Conservation (phyloP, 108 stramenopile species). For the Fragilaria crotonensis region DNA sequence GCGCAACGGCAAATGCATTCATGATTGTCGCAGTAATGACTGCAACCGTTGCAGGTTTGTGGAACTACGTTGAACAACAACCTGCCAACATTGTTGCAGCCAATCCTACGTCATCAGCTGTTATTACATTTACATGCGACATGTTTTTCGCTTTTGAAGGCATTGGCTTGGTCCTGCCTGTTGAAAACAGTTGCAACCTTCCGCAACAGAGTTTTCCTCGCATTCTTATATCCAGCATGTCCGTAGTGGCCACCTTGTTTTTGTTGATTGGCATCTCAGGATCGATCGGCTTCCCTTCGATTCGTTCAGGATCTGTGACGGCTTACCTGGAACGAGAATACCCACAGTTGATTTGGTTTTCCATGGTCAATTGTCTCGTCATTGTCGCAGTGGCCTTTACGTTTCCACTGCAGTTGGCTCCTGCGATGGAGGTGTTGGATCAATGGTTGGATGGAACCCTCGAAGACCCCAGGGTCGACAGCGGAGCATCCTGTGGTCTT, state of each 20-base stretch:
- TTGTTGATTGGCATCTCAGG: slow-evolving; percentile 20
- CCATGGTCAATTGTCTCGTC: slow-evolving; percentile 24
- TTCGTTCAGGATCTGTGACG: slow-evolving; percentile 24
- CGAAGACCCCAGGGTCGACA: background rate
- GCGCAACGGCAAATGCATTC: slow-evolving; percentile 20
- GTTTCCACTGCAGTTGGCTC: slow-evolving; percentile 32
- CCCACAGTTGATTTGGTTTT: slow-evolving; percentile 12
- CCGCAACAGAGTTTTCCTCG: background rate
- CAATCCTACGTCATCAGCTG: background rate
- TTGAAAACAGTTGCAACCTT: slow-evolving; percentile 24
- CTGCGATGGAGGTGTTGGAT: slow-evolving; percentile 34
- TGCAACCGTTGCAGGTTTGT: slow-evolving; percentile 11
- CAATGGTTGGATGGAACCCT: slow-evolving; percentile 12
- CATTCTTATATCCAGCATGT: slow-evolving; percentile 18
- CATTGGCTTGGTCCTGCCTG: slow-evolving; percentile 34
- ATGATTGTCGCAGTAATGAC: slow-evolving; percentile 27
- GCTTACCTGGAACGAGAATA: slow-evolving; percentile 21
- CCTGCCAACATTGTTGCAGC: background rate
- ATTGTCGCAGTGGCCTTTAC: slow-evolving; percentile 31
- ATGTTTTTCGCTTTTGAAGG: slow-evolving; percentile 44
- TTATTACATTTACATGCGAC: slow-evolving; percentile 18
- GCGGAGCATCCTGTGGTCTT: background rate
- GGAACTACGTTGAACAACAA: background rate
- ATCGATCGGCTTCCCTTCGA: slow-evolving; percentile 24
- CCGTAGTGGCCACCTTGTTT: slow-evolving; percentile 20